Evolutionary conservation across 176 grass and related monocot species (phyloP), one percentile per base, ranked within the genome.

Genomic region (Oryza glumipatula): DNA sequence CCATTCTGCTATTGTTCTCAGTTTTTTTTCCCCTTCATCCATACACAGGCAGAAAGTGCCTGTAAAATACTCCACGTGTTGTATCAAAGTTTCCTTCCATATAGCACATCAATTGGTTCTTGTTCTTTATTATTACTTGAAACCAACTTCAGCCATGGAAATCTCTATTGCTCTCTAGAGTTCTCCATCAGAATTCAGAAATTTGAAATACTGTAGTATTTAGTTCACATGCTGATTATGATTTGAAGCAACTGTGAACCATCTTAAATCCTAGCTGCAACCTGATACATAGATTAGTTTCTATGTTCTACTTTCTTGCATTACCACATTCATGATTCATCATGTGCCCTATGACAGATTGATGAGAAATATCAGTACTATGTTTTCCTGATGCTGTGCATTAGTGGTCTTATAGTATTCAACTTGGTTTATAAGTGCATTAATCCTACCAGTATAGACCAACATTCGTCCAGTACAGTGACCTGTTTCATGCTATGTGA

Each of bases 341-440:
- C 64, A 41, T 76, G 10, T 82, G 21, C 47, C 28, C 83, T 56
- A 47, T 60, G 28, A 21, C 10, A 78, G 60, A 73, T 81, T 38
- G 36, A 46, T 45, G 72, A 73, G 14, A 90, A 47, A 65, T 28
- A 73, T 78, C 39, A 30, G 33, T n/a, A 21, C 2, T 46, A 69
- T 15, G 3, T 0, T 30, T 56, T 54, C 58, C 22, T 39, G 22
- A 81, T 23, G 32, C 60, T 15, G 19, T 75, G 35, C 35, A 68
- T 76, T 74, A 74, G 10, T 41, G 44, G 60, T 72, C n/a, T 73
- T 74, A 11, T 86, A 58, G 36, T 49, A 36, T 47, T 76, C 48
- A 75, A 48, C 48, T 82, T 56, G 41, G 41, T 33, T 72, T 22
- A 87, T 87, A 81, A 67, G 76, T 74, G 23, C 60, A 81, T 81